Evolutionary conservation across 2,329 filamentous ascomycete genomes (phyloP), one percentile per base, ranked within the genome.

Genomic region (Diaporthe sp.): DNA sequence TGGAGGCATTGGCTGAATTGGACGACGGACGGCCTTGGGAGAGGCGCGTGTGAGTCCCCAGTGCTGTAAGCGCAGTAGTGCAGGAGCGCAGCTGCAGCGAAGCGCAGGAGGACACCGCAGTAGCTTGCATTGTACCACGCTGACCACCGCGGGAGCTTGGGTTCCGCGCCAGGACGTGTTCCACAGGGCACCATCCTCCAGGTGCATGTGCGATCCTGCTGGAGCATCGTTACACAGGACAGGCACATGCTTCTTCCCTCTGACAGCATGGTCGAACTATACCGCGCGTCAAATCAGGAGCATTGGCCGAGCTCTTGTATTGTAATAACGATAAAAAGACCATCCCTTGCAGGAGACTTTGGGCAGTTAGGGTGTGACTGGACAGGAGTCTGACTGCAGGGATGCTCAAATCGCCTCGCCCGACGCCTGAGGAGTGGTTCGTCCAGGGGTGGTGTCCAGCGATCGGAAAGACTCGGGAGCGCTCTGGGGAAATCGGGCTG

Each of bases 401-500:
- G 53, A 71, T 71, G n/a, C 25, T 30, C 35, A 32, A 63, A 59
- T 50, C 50, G 27, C 69, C n/a, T 59, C 69, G 56, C 37, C 55
- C 59, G 71, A 47, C 35, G 39, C 56, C n/a, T 55, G 9, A 55
- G 13, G 39, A 30, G 44, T 66, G 63, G 63, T 66, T 66, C 63
- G 63, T 59, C 44, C 39, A 53, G 37, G 73, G 58, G 65, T 70
- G 39, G 32, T 39, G 69, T 37, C 42, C 30, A 39, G 69, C 53
- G 71, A 75, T 68, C 73, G 73, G 73, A 25, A 75, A 70, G 70
- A 68, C 25, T 73, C 73, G 73, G 73, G 50, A 71, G 55, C 35
- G 55, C 61, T 75, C 73, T 75, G 73, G 73, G 73, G 73, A 73
- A 73, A 70, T 70, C 55, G 66, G 56, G 71, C 70, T 61, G 68